Evolutionary conservation across 2,329 filamentous ascomycete species (phyloP), one percentile per base, ranked within the genome.

Genomic region (Cercospora zeae-maydis): DNA sequence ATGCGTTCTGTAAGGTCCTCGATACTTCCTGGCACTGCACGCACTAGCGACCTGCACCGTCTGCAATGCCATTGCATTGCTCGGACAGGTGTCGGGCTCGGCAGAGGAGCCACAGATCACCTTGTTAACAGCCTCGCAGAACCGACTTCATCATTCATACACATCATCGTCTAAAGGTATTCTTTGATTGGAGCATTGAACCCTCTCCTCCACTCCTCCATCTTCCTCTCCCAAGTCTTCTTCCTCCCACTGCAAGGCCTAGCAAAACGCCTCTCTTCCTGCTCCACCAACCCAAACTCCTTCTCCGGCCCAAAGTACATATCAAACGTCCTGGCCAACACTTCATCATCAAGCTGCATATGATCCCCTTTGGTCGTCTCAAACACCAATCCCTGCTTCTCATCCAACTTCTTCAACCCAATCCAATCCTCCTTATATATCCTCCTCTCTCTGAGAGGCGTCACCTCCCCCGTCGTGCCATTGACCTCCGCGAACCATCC

Each of bases 401-500:
- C 79, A 78, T 97, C 93, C 72, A 99, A 79, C 70, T 80, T 78
- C 75, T 85, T 90, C 75, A 99, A 79, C 0, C 95, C 95, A 30
- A 99, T 79, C 95, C 95, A 99, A 79, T 99, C 93, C 78, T 98
- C 89, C 69, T 84, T 85, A 76, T 97, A 99, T 1, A 98, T 80
- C 30, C 77, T 76, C 62, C 91, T 82, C 58, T 92, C 84, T 67
- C 84, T 82, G 74, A 99, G 77, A 14, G 83, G 83, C 51, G 86
- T 90, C 21, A 87, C 81, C 64, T 87, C 83, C 1, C 80, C 81
- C 63, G 73, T 79, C 3, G 86, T 90, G 34, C 80, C 81, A 76
- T 95, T 92, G 53, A 95, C 88, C 75, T 98, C 92, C 39, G 87
- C 86, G 75, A 98, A 99, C 90, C 92, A 97, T 4, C 88, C 84